Conservation (phyloP, 257 asterid species). For the Nicotiana attenuata region DNA sequence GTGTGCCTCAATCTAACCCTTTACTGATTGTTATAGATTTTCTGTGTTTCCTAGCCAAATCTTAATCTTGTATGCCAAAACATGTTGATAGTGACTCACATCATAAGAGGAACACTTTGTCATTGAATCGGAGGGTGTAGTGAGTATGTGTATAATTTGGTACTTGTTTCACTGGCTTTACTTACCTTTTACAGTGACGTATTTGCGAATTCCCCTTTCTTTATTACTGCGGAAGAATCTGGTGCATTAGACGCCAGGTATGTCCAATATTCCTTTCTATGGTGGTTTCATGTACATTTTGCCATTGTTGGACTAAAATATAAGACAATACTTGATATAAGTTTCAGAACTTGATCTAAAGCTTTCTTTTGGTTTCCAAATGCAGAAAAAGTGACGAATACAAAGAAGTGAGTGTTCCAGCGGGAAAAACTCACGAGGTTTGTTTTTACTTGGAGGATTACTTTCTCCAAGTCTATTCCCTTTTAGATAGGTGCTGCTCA, state of each 20-base stretch:
- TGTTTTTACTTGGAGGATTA: constrained; percentile 21
- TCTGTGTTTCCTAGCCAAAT: not conserved
- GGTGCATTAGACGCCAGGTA: constrained; percentile 75
- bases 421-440: constrained; percentile 87
- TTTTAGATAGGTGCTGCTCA: not conserved
- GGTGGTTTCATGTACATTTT: constrained; percentile 8
- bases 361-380: constrained; percentile 9
- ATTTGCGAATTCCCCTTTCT: constrained; percentile 84
- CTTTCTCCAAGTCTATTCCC: not conserved
- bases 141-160: not conserved
- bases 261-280: constrained; percentile 15
- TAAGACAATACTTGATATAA: not conserved
- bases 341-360: not conserved
- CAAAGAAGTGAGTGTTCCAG: constrained; percentile 73
- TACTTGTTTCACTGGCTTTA: constrained; percentile 7
- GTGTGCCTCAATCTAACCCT: not conserved
- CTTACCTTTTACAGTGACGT: constrained; percentile 60
- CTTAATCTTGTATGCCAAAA: not conserved
- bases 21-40: not conserved
- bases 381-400: constrained; percentile 68
- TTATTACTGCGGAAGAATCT: constrained; percentile 83
- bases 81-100: not conserved
- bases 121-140: not conserved
- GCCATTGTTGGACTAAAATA: not conserved
- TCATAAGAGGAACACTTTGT: not conserved